A percentile compares a stretch with the other conserved stretches of the same genome.
Conservation (phyloP, 768 basidiomycete genomes). For the Gymnopilus junonius region DNA sequence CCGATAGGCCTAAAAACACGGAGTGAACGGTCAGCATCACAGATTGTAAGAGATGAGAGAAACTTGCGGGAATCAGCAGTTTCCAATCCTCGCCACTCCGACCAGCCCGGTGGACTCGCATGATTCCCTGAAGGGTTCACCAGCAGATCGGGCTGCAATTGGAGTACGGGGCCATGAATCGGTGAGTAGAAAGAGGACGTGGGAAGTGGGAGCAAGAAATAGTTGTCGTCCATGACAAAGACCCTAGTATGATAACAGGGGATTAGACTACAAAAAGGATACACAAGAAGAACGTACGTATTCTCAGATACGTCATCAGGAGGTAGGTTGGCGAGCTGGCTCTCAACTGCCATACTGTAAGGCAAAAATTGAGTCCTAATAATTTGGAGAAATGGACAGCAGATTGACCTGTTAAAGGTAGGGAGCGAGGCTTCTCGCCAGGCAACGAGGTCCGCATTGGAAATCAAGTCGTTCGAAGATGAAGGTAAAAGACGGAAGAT, state of each 20-base stretch:
- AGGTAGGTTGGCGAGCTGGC: neutral
- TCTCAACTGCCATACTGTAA: constrained; percentile 7
- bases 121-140: neutral
- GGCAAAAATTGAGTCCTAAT: neutral
- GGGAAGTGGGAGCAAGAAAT: neutral
- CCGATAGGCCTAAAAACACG: neutral
- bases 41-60: neutral
- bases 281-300: neutral
- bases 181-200: constrained; percentile 3
- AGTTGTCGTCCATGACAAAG: constrained; percentile 7
- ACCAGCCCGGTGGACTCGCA: neutral
- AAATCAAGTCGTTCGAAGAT: neutral
- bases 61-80: neutral
- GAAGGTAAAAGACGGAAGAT: neutral
- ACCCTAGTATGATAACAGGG: neutral
- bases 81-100: constrained; percentile 4
- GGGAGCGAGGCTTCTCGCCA: constrained; percentile 4
- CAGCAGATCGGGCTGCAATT: neutral
- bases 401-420: constrained; percentile 1
- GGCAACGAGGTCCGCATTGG: neutral
- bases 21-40: neutral
- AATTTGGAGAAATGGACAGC: neutral
- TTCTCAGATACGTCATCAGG: constrained; percentile 2
- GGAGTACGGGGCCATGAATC: constrained; percentile 3
- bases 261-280: neutral